Evolutionary conservation across 2,329 filamentous ascomycete species (phyloP).

Genomic region (Aspergillus viridinutans): DNA sequence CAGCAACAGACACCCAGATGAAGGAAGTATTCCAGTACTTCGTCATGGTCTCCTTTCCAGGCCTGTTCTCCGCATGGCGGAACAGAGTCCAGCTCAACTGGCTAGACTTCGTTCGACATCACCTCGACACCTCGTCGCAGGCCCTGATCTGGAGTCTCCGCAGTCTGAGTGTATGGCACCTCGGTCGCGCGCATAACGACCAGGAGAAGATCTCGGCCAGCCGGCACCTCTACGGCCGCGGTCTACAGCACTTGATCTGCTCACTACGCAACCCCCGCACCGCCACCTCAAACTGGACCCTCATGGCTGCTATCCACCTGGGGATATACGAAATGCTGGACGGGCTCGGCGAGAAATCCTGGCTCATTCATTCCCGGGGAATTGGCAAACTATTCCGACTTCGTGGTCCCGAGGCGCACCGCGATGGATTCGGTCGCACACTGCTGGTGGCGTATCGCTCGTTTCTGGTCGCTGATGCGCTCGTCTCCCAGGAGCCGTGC

Average conservation of each 20-base stretch:
- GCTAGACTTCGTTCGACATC: conserved; percentile 15
- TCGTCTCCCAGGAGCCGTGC: conserved; percentile 13
- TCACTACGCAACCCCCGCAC: conserved; percentile 9
- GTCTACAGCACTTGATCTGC: conserved; percentile 7
- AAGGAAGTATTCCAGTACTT: conserved; percentile 15
- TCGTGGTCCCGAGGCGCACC: conserved; percentile 14
- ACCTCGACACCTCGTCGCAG: conserved; percentile 2
- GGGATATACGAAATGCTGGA: conserved; percentile 18
- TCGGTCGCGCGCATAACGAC: conserved; percentile 13
- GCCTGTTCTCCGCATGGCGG: conserved; percentile 12
- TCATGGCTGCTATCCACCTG: conserved; percentile 16
- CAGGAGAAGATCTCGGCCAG: conserved; percentile 10
- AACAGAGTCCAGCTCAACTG: conserved; percentile 15
- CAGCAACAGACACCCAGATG: conserved; percentile 10
- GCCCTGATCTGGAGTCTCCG: conserved; percentile 11
- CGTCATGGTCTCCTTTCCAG: conserved; percentile 13
- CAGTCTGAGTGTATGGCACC: conserved; percentile 11
- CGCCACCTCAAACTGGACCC: conserved; percentile 11
- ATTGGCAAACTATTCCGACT: conserved; percentile 12
- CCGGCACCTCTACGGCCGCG: conserved; percentile 16
- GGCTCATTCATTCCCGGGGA: conserved; percentile 19
- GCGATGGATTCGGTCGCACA: conserved; percentile 14
- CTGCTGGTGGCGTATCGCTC: conserved; percentile 17
- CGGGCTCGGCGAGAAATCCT: conserved; percentile 10
- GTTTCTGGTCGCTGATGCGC: conserved; percentile 17